Percentiles rank a stretch among this genome's conserved stretches.
Conservation (phyloP, 202 grass and related monocot genomes). For the Elaeis oleifera region DNA sequence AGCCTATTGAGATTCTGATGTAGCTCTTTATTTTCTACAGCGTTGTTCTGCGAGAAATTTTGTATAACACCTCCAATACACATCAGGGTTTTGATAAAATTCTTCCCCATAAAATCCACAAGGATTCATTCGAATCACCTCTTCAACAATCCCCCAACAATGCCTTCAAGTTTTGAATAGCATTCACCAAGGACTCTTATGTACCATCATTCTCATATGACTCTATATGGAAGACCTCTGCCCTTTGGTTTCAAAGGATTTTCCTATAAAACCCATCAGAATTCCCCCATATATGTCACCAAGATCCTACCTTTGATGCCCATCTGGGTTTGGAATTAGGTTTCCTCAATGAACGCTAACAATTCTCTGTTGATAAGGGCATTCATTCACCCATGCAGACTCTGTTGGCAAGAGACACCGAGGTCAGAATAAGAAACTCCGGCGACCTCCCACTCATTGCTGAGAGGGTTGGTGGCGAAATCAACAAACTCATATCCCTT, state of each 20-base stretch:
- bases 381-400: not conserved
- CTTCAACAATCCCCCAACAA: not conserved
- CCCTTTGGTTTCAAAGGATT: too few species aligned
- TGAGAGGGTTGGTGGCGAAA: too few species aligned
- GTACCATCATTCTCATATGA: not conserved
- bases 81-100: not conserved
- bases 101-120: not conserved
- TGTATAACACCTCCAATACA: not conserved
- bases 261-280: not conserved
- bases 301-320: not conserved
- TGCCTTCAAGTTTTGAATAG: constrained; percentile 19
- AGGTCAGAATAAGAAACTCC: not conserved
- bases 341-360: not conserved
- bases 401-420: not conserved
- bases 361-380: not conserved
- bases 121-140: not conserved
- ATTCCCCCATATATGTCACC: not conserved
- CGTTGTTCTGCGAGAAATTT: not conserved
- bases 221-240: too few species aligned
- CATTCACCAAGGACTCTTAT: constrained; percentile 16
- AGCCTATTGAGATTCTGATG: constrained; percentile 26
- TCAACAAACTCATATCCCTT: too few species aligned
- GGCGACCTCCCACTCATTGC: not conserved
- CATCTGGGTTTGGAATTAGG: not conserved
- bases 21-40: constrained; percentile 13